Conservation (phyloP, 2,329 filamentous ascomycete genomes). For the Pseudogymnoascus verrucosus region DNA sequence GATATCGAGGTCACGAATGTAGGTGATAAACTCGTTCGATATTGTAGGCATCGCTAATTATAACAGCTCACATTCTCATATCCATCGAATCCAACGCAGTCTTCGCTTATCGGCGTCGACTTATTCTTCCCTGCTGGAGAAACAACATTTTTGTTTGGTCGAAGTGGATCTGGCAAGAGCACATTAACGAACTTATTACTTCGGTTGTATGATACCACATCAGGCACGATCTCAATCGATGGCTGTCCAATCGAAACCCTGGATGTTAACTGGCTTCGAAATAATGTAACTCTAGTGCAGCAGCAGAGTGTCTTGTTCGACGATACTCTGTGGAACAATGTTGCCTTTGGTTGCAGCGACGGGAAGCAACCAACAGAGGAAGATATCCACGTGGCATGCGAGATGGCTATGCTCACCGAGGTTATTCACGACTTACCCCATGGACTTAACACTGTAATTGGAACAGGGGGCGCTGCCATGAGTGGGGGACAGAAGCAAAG, state of each 20-base stretch:
- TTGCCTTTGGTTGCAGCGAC: slow-evolving; percentile 58
- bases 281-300: slow-evolving; percentile 72
- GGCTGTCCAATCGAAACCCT: slow-evolving; percentile 52
- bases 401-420: slow-evolving; percentile 60
- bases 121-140: slow-evolving; percentile 66
- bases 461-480: slow-evolving; percentile 58
- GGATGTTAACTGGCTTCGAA: slow-evolving; percentile 63
- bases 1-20: slow-evolving; percentile 64
- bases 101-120: slow-evolving; percentile 52
- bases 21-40: slow-evolving; percentile 23
- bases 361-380: slow-evolving; percentile 40
- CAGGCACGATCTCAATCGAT: slow-evolving; percentile 64
- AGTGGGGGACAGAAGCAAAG: slow-evolving; percentile 83
- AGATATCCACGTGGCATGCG: slow-evolving; percentile 54
- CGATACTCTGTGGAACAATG: slow-evolving; percentile 69
- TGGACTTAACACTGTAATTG: slow-evolving; percentile 65
- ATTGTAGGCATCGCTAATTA: slow-evolving; percentile 7
- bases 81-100: slow-evolving; percentile 55
- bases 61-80: slow-evolving; percentile 73
- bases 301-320: slow-evolving; percentile 77
- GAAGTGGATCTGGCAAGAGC: slow-evolving; percentile 87
- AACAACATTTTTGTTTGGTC: slow-evolving; percentile 74
- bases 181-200: slow-evolving; percentile 75
- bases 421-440: slow-evolving; percentile 59
- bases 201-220: slow-evolving; percentile 61